Evolutionary conservation across 192 early-diverging fungal species (phyloP).

Genomic region (Gryganskiella cystojenkinii): DNA sequence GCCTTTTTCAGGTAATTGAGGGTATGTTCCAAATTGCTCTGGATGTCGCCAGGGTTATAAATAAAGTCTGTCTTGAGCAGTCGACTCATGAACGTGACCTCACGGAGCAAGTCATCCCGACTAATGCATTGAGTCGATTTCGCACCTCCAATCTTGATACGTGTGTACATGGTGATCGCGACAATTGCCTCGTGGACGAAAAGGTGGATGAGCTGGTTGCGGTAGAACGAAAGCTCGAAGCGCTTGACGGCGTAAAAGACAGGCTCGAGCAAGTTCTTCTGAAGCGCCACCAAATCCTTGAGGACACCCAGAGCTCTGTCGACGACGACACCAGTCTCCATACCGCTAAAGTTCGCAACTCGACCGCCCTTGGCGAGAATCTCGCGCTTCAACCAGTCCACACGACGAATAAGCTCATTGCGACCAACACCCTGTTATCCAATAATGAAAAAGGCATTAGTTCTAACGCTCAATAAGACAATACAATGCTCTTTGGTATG

Average conservation of each 20-base stretch:
- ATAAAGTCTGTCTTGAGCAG: constrained; percentile 86
- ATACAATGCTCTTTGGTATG: background rate
- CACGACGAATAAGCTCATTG: constrained; percentile 77
- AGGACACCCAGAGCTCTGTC: constrained; percentile 76
- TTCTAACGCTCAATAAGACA: no score
- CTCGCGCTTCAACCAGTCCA: constrained; percentile 75
- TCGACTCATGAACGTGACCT: constrained; percentile 79
- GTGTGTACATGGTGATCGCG: constrained; percentile 79
- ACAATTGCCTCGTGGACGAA: constrained; percentile 70
- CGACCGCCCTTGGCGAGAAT: constrained; percentile 77
- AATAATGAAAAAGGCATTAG: no score
- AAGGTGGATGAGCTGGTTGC: constrained; percentile 76
- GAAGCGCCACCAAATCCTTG: constrained; percentile 79
- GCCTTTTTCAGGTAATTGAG: constrained; percentile 66
- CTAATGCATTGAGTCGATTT: constrained; percentile 72
- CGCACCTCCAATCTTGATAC: constrained; percentile 80
- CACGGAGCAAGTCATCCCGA: constrained; percentile 63
- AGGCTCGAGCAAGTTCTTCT: constrained; percentile 82
- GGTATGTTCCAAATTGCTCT: constrained; percentile 71
- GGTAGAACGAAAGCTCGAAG: constrained; percentile 85
- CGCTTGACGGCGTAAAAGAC: constrained; percentile 85
- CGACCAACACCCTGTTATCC: constrained; percentile 68
- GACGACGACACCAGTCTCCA: constrained; percentile 77
- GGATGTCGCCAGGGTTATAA: constrained; percentile 77
- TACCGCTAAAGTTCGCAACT: constrained; percentile 81